Evolutionary conservation across 345 rosid species (phyloP).

Genomic region (Eucalyptus microcorys): DNA sequence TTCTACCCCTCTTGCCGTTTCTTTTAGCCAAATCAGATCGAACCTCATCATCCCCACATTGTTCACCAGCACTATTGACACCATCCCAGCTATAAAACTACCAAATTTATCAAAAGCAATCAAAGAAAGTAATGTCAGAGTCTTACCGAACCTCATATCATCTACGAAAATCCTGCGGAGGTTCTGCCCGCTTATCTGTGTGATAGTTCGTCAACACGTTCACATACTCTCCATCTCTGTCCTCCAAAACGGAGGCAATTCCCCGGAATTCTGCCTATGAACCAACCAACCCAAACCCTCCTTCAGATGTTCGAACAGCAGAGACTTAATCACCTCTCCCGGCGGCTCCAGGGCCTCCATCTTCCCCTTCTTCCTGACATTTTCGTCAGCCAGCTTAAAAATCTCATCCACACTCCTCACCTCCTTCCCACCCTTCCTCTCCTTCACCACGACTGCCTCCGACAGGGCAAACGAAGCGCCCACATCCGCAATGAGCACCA

Average conservation of each 20-base stretch:
- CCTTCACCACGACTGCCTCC: conserved; percentile 53
- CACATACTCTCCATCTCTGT: too few relatives aligned
- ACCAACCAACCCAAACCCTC: conserved; percentile 83
- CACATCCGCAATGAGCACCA: conserved; percentile 30
- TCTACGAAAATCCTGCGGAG: too few relatives aligned
- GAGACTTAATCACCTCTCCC: conserved; percentile 42
- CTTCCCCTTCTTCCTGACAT: conserved; percentile 27
- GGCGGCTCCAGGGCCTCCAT: conserved; percentile 63
- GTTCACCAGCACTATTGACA: neutral
- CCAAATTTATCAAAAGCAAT: conserved; percentile 60
- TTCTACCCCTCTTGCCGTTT: conserved; percentile 46
- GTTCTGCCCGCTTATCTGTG: too few relatives aligned
- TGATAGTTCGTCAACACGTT: too few relatives aligned
- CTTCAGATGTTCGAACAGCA: conserved; percentile 56
- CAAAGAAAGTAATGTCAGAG: conserved; percentile 69
- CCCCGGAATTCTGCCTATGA: conserved; percentile 50
- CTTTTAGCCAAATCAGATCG: neutral
- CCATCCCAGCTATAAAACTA: neutral
- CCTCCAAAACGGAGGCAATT: too few relatives aligned
- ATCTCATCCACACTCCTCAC: conserved; percentile 48
- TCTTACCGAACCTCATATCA: too few relatives aligned
- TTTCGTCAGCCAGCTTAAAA: conserved; percentile 51
- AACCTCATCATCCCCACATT: neutral
- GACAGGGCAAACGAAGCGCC: conserved; percentile 34
- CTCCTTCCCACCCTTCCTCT: conserved; percentile 17